These are phyloP conservation scores for Sporobolomyces pararoseus DNA, from an alignment of 768 basidiomycete genomes.

Conservation along the genomic window DNA sequence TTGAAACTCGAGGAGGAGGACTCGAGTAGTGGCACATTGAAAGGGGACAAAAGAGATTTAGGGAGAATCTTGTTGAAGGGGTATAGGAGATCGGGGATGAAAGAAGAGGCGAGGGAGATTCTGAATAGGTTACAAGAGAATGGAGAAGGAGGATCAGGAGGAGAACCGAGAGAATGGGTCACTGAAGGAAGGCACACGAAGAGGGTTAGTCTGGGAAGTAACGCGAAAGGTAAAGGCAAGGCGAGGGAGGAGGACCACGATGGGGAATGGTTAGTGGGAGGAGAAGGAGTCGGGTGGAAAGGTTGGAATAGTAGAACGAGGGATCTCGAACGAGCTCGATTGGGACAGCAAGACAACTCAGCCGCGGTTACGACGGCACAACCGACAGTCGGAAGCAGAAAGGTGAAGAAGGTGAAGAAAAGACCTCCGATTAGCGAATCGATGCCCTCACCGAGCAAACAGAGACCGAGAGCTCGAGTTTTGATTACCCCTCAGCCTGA, in stretches of 20 bases:
- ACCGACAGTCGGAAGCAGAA: background rate
- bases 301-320: background rate
- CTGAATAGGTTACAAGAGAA: background rate
- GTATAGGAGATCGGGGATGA: conserved; percentile 7
- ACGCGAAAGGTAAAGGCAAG: conserved; percentile 4
- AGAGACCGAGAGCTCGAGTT: background rate
- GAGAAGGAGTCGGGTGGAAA: background rate
- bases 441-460: too few species aligned
- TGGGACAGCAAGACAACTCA: too few species aligned
- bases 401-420: background rate
- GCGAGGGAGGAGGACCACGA: background rate
- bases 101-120: conserved; percentile 9
- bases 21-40: background rate
- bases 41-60: background rate
- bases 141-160: background rate
- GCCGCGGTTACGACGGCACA: background rate
- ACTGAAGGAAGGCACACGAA: background rate
- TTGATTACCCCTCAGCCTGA: background rate
- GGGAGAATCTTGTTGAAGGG: conserved; percentile 11
- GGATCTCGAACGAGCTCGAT: background rate
- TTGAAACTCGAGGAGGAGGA: background rate
- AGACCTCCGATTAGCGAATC: background rate
- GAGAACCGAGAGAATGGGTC: conserved; percentile 11
- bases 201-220: background rate
- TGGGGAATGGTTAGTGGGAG: background rate